Evolutionary conservation across 371 early-diverging fungal species (phyloP), one percentile per base, ranked within the genome.

Genomic region (Rhizomucor pusillus): DNA sequence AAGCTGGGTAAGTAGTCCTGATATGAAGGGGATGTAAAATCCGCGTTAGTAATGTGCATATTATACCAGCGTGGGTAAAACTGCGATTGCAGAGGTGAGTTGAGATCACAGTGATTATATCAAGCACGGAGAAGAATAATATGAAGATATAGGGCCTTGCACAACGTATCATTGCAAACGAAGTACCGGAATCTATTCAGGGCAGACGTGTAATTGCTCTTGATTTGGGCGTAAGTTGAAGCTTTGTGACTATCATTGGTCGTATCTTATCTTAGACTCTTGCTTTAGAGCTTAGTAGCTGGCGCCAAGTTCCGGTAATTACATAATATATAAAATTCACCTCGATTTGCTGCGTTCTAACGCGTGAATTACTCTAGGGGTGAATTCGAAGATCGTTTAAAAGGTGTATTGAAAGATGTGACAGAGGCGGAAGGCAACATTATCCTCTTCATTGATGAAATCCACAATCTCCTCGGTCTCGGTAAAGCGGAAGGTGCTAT

Each of bases 361-460:
- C 9, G 5, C 41, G 41, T 19, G 41, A 16, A 36, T 5, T 29
- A 7, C 3, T 46, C 12, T 52, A 80, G 83, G 49, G 94, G 94
- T 34, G 92, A 91, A 63, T 93, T 93, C 66, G 94, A 93, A 60
- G 90, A 91, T 56, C 80, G 92, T 41, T 58, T 93, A 9, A 91
- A 91, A 58, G 80, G 75, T 13, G 82, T 93, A 10, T 66, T 93
- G 14, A 82, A 81, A 43, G 90, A 90, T 57, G 87, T 91, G 1
- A 71, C 68, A 0, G 90, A 86, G 49, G 76, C 81, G 3, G 85
- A 89, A 43, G 85, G 87, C 20, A 85, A 88, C 14, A 77, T 89
- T 18, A 90, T 93, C 52, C 57, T 93, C 33, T 93, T 93, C 65
- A 88, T 93, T 44, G 94, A 93, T 71, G 94, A 93, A 68, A 80